Base-by-base conservation (phyloP, 257 asterid species). In the Leptodermis oblonga region DNA sequence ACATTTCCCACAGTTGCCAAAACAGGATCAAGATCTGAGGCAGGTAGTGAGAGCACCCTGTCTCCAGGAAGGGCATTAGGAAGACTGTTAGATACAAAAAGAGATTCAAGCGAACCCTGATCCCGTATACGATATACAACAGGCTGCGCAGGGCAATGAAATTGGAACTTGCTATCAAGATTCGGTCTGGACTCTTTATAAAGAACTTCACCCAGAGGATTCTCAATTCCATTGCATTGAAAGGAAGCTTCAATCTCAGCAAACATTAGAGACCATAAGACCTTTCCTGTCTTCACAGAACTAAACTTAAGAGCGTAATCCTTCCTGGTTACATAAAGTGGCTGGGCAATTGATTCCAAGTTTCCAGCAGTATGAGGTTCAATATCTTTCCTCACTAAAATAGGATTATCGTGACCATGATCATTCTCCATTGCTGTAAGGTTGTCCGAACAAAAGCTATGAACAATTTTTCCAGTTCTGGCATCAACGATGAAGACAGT, bases 231-330 rank as follows among this genome's bases (percentile, higher is more conserved):
- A 30, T 81, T 86, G 68, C 89, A 83, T 23, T 85, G 86, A 64
- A 76, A 86, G 13, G 96, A 87, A 65, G 96, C 96, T 78, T 92
- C 92, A 67, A 89, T 65, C 65, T 86, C 85, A 18, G 98, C 96
- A 80, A 89, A 85, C 78, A 69, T 86, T 53, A 92, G 79, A 80
- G 86, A 80, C 98, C 98, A 92, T 64, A 89, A 70, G 54, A 84
- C 87, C 74, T 88, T 80, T 56, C 97, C 95, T 0, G 96, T 86
- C 77, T 84, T 79, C 39, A 34, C 60, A n/a, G 90, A 86, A 61
- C 89, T 81, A 48, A 84, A 86, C 81, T 81, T 87, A 59, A 92
- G 70, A 62, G 85, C 78, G 65, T 92, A 92, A 76, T 92, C 98
- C 0, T 87, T 92, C 72, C 98, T 83, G 34, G 89, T 89, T 74